Conservation (phyloP, 2,329 filamentous ascomycete species). For the Verticillium albo-atrum region DNA sequence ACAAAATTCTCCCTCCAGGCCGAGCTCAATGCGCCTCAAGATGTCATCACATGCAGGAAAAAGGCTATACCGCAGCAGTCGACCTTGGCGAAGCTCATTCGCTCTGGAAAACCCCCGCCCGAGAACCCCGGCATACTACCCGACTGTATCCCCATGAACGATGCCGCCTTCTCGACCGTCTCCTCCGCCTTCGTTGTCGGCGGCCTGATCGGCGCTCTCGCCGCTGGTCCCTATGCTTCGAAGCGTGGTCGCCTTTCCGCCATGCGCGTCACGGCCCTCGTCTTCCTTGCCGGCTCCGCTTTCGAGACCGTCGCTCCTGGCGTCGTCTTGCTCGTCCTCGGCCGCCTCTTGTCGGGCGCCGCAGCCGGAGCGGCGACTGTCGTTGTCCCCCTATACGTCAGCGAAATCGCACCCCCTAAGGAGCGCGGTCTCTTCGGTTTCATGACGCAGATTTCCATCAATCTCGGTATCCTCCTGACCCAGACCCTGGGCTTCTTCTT, state of each 20-base stretch:
- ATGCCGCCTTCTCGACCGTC: slow-evolving; percentile 76
- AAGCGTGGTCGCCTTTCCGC: slow-evolving; percentile 68
- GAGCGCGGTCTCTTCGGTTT: slow-evolving; percentile 75
- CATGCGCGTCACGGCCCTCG: slow-evolving; percentile 72
- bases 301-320: slow-evolving; percentile 69
- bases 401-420: slow-evolving; percentile 75
- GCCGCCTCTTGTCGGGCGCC: slow-evolving; percentile 74
- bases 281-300: slow-evolving; percentile 72
- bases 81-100: slow-evolving; percentile 20
- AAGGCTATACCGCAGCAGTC: slow-evolving; percentile 27
- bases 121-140: slow-evolving; percentile 38
- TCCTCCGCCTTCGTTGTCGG: slow-evolving; percentile 90
- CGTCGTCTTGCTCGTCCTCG: slow-evolving; percentile 64
- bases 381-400: slow-evolving; percentile 90
- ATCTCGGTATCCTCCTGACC: slow-evolving; percentile 79
- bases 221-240: slow-evolving; percentile 74
- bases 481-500: slow-evolving; percentile 86
- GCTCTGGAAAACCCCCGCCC: slow-evolving; percentile 16
- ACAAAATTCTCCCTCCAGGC: slow-evolving; percentile 47
- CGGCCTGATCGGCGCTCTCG: slow-evolving; percentile 77
- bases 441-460: slow-evolving; percentile 91
- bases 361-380: slow-evolving; percentile 88
- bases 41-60: slow-evolving; percentile 82
- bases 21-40: slow-evolving; percentile 91
- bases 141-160: slow-evolving; percentile 84